These are phyloP conservation scores for Furcasterigmium sp. DNA, from an alignment of 2,329 filamentous ascomycete species.

Conservation along the genomic window DNA sequence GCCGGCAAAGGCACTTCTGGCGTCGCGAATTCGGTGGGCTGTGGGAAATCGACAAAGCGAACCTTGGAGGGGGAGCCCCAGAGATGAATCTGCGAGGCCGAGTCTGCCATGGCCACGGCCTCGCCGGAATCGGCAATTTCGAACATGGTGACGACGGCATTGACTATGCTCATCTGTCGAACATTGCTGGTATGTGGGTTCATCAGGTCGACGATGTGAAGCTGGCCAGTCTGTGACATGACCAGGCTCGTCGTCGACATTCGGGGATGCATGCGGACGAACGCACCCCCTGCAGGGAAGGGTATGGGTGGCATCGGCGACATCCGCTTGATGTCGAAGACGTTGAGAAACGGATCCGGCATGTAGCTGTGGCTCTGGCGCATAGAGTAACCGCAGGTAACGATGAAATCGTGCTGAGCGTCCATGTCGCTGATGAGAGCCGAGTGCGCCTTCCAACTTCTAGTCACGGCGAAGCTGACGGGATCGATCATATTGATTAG, in stretches of 20 bases:
- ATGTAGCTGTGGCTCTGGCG: constrained; percentile 69
- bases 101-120: constrained; percentile 75
- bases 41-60: constrained; percentile 78
- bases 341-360: constrained; percentile 88
- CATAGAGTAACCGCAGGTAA: constrained; percentile 90
- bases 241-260: constrained; percentile 95
- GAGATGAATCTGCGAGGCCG: constrained; percentile 72
- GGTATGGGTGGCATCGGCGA: constrained; percentile 84
- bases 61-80: constrained; percentile 86
- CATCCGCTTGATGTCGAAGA: constrained; percentile 92
- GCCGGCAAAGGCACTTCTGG: constrained; percentile 50
- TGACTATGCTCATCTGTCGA: constrained; percentile 68
- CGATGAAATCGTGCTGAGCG: constrained; percentile 87
- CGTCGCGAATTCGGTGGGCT: constrained; percentile 73
- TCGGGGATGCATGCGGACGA: constrained; percentile 92
- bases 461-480: constrained; percentile 69
- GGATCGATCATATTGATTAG: constrained; percentile 83
- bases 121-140: constrained; percentile 87
- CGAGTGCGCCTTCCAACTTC: constrained; percentile 85
- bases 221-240: constrained; percentile 83
- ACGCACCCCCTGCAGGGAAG: constrained; percentile 86
- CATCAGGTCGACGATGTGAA: constrained; percentile 94
- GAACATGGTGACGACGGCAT: constrained; percentile 69
- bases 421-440: constrained; percentile 95
- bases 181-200: constrained; percentile 86